Base-by-base conservation (phyloP, 495 filamentous ascomycete species). In the Usnea hakonensis region DNA sequence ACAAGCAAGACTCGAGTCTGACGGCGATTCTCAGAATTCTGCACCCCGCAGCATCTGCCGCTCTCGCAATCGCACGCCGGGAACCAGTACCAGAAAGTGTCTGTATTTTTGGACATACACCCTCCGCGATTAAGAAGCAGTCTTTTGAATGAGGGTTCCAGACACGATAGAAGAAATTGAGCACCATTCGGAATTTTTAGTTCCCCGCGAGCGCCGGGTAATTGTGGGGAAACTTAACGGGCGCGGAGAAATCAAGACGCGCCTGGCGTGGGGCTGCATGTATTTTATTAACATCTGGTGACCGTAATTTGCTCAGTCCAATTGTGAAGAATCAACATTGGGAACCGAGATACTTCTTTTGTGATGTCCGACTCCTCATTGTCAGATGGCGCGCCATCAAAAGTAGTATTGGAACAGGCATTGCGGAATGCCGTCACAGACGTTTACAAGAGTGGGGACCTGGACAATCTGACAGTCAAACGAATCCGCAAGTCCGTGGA, bases 401-500 rank as follows among this genome's bases (percentile, higher is more conserved):
- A 79, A 53, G 60, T 69, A 37, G 48, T 65, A 6, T 65, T 85
- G 10, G 82, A 86, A 64, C 72, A 76, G 44, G 79, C 76, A 28
- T 77, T 95, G 52, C 83, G 82, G 57, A 73, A 83, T 50, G 78
- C 78, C 3, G 85, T 91, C 40, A 76, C 75, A 32, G 69, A 73
- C 8, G 73, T 87, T 21, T 88, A 84, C 72, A 74, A 79, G 56
- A 66, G 76, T 3, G 81, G 82, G 14, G 79, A 87, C 11, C 72
- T 78, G 55, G 82, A 87, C 38, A 71, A 83, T n/a, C 76, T 96
- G 38, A 91, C 91, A 0, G 83, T 95, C 68, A 92, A 90, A 62
- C 77, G 79, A 48, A 83, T 90, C 48, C 88, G 93, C 41, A 76
- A 83, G 38, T 77, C 77, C 2, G 86, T 82, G 4, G 90, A 93